phyloP scores from a whole-genome alignment of 2,329 filamentous ascomycete genomes.

The Sporothrix inflata region DNA sequence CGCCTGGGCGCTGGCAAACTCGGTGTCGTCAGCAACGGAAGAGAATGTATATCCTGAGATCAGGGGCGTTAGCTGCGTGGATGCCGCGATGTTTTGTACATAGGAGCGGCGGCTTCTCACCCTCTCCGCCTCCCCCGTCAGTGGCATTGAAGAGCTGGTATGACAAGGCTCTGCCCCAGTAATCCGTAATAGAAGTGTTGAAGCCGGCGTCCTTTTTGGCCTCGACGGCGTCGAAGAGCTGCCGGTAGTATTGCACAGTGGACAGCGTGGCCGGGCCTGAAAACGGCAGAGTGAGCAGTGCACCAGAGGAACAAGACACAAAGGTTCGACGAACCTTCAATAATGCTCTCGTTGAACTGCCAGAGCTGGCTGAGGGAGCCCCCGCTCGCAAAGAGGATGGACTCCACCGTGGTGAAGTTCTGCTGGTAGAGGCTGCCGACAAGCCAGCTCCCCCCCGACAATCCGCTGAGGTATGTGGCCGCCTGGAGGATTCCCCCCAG shows the following conservation, averaged over 20 bases:
- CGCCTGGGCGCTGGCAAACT: slow-evolving; percentile 7
- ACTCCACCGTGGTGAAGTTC: not conserved
- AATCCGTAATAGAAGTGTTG: not conserved
- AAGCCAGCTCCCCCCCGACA: slow-evolving; percentile 8
- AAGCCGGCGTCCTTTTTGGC: slow-evolving; percentile 1
- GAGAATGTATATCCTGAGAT: not conserved
- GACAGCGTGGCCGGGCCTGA: not conserved
- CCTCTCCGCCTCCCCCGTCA: not conserved
- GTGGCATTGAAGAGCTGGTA: slow-evolving; percentile 12
- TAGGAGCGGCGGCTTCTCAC: not conserved
- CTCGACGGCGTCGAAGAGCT: slow-evolving; percentile 1
- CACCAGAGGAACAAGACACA: slow-evolving; percentile 1
- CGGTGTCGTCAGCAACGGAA: not conserved
- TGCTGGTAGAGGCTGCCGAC: slow-evolving; percentile 12
- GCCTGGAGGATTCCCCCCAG: not conserved
- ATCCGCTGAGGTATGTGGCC: slow-evolving; percentile 7
- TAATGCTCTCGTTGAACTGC: slow-evolving; percentile 7
- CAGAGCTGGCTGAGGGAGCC: not conserved
- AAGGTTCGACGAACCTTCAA: not conserved
- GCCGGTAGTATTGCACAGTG: not conserved
- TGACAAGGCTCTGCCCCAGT: not conserved
- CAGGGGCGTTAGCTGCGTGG: not conserved
- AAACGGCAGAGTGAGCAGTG: not conserved
- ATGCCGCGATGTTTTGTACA: not conserved
- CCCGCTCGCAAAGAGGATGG: not conserved